phyloP scores from a whole-genome alignment of 768 basidiomycete species.

The Naematelia encephala region DNA sequence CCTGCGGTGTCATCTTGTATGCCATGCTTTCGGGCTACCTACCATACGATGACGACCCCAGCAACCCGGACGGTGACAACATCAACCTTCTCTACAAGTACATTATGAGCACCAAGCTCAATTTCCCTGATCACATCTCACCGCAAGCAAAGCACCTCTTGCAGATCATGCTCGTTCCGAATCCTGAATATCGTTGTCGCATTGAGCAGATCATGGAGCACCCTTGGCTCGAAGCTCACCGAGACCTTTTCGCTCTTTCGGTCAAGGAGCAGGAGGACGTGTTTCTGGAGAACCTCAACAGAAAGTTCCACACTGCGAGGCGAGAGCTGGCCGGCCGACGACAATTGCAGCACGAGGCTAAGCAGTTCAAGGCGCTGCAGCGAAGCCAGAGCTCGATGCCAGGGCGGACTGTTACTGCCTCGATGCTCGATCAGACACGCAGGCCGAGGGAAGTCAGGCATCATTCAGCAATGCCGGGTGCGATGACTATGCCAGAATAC shows the following conservation, averaged over 20 bases:
- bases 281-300: constrained; percentile 79
- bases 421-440: constrained; percentile 34
- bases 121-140: constrained; percentile 95
- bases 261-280: constrained; percentile 75
- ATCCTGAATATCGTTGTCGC: constrained; percentile 74
- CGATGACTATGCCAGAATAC: constrained; percentile 38
- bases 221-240: constrained; percentile 73
- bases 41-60: constrained; percentile 97
- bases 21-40: constrained; percentile 94
- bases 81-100: constrained; percentile 98
- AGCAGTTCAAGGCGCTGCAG: constrained; percentile 24
- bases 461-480: constrained; percentile 42
- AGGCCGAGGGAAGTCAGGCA: constrained; percentile 27
- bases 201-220: constrained; percentile 79
- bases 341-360: constrained; percentile 37
- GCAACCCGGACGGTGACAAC: constrained; percentile 98
- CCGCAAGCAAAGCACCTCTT: constrained; percentile 76
- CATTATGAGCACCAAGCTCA: constrained; percentile 93
- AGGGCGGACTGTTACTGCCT: constrained; percentile 28
- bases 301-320: constrained; percentile 62
- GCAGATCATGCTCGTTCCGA: constrained; percentile 88
- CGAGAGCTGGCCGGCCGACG: constrained; percentile 44
- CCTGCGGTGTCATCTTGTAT: constrained; percentile 94
- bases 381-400: constrained; percentile 39
- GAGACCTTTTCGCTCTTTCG: constrained; percentile 61